Evolutionary conservation across 2,329 filamentous ascomycete genomes (phyloP).

Genomic region (Neofusicoccum sp.): DNA sequence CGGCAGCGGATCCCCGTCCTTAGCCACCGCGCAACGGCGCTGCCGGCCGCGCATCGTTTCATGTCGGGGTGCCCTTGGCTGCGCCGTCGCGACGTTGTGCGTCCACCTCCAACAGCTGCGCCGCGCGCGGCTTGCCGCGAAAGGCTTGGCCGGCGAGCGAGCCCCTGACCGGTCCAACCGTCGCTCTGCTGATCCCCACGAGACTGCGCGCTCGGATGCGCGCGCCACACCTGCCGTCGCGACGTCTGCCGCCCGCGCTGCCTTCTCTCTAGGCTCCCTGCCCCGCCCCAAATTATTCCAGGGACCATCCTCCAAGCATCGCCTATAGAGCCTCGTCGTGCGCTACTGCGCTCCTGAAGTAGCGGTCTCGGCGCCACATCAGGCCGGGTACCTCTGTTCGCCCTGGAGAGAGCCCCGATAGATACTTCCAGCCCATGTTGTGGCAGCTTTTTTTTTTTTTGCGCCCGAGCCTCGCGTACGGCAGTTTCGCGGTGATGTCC

Average conservation of each 20-base stretch:
- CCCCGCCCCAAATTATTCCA: background rate
- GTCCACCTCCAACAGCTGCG: background rate
- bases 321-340: background rate
- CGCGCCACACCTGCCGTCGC: constrained; percentile 3
- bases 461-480: background rate
- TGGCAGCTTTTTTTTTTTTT: background rate
- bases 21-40: background rate
- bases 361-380: background rate
- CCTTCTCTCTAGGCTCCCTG: background rate
- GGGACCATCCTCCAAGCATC: constrained; percentile 1
- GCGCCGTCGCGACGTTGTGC: constrained; percentile 3
- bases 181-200: constrained; percentile 9
- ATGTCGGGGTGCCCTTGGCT: background rate
- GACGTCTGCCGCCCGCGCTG: constrained; percentile 1
- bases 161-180: background rate
- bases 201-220: background rate
- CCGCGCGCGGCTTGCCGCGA: background rate
- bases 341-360: background rate
- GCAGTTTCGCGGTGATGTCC: constrained; percentile 6
- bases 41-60: constrained; percentile 6
- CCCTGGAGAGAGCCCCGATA: too few species aligned
- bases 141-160: background rate
- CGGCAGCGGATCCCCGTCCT: background rate
- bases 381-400: background rate
- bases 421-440: background rate